These are phyloP conservation scores for Wickerhamia fluorescens DNA, from an alignment of 805 yeast species.

Conservation along the genomic window DNA sequence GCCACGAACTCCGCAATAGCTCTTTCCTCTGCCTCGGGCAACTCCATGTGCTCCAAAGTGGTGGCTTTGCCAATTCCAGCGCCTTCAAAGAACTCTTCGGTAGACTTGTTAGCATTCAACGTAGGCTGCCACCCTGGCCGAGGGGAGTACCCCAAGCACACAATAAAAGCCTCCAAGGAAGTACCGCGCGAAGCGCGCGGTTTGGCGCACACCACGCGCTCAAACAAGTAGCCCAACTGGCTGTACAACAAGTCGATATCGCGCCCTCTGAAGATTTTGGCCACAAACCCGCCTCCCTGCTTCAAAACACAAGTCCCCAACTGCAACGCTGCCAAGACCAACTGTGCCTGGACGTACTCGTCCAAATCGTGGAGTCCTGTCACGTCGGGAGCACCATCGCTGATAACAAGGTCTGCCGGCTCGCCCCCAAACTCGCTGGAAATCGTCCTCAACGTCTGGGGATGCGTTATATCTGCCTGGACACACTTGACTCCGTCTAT, in stretches of 20 bases:
- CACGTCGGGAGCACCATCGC: constrained; percentile 99
- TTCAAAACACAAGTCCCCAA: constrained; percentile 82
- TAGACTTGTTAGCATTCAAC: constrained; percentile 48
- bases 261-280: constrained; percentile 93
- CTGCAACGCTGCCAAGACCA: constrained; percentile 85
- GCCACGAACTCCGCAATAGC: constrained; percentile 87
- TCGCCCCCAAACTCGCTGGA: constrained; percentile 82
- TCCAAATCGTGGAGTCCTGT: constrained; percentile 96
- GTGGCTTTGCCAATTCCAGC: constrained; percentile 49
- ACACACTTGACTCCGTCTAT: constrained; percentile 83
- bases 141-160: constrained; percentile 83
- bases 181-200: constrained; percentile 95
- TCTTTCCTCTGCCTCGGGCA: constrained; percentile 61
- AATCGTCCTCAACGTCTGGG: constrained; percentile 72
- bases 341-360: constrained; percentile 94
- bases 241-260: constrained; percentile 91
- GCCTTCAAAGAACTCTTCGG: constrained; percentile 77
- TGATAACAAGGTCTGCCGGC: constrained; percentile 90
- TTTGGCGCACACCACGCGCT: constrained; percentile 86
- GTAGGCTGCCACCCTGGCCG: constrained; percentile 78
- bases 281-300: constrained; percentile 90
- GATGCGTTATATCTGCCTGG: constrained; percentile 97
- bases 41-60: constrained; percentile 38
- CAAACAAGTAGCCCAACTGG: constrained; percentile 84
- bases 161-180: constrained; percentile 88